Base-by-base conservation (phyloP, 164 flowering plant species). In the Aristolochia fimbriata region DNA sequence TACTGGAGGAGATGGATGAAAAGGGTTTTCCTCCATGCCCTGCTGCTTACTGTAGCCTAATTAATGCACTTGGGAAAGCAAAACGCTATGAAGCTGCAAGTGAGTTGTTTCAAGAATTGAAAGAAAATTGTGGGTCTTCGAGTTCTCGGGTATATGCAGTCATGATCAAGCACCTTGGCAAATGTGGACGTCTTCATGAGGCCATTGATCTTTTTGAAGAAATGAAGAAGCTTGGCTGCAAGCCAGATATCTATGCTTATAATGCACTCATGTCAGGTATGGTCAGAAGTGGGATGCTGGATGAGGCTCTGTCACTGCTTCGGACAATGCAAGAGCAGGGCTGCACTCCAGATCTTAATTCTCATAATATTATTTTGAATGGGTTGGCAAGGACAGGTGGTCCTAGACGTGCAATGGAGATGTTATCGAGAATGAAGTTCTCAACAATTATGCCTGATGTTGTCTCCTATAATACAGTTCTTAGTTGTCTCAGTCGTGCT, bases 1-100 rank as follows among this genome's bases (percentile, higher is more conserved):
- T 93, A 60, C 86, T 93, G 22, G 98, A 93, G 68, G 96, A 93
- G 77, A 93, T 89, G 98, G 98, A 93, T 69, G 98, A 93, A 72
- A 93, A 85, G 62, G 94, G 98, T 48, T 83, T 84, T 65, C 91
- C 94, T 58, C 93, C 96, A 43, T 84, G 91, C 62, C 96, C 97
- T 21, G 83, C 96, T 76, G 98, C 97, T 43, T 93, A 93, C 63
- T 90, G 98, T 65, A 93, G 96, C 74, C 69, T 93, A 59, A 90
- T 93, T 71, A 81, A 84, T 68, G 71, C 79, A 63, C 91, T 87
- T 58, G 97, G 97, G 48, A 85, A 78, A 71, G 87, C 90, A 63
- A 87, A 80, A 69, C 77, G 88, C 15, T 86, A 83, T 67, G 98
- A 93, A 64, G 94, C 87, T 65, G 97, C 98, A 50, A 80, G 78